Evolutionary conservation across 371 early-diverging fungal genomes (phyloP).

Genomic region (Actinomucor elegans): DNA sequence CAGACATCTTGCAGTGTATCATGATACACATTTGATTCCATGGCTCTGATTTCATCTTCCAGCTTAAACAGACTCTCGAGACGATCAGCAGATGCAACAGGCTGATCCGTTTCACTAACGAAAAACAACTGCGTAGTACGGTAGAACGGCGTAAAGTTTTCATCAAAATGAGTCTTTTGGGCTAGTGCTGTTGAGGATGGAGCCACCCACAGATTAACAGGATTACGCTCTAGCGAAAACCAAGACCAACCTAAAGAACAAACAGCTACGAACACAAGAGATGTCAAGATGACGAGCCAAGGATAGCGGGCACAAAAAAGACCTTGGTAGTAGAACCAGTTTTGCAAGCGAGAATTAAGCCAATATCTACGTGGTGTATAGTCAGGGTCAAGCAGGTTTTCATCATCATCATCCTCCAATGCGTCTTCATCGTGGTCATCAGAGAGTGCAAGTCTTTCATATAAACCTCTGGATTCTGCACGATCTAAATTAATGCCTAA

Average conservation of each 20-base stretch:
- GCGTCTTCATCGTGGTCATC: conserved; percentile 41
- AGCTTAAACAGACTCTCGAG: conserved; percentile 54
- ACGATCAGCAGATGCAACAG: conserved; percentile 51
- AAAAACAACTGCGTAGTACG: conserved; percentile 72
- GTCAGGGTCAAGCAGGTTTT: conserved; percentile 55
- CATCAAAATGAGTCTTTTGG: conserved; percentile 70
- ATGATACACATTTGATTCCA: conserved; percentile 37
- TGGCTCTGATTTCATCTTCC: conserved; percentile 49
- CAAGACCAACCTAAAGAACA: conserved; percentile 61
- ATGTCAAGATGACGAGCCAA: conserved; percentile 51
- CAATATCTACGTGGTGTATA: conserved; percentile 59
- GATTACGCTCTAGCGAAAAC: conserved; percentile 62
- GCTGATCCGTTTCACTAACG: conserved; percentile 42
- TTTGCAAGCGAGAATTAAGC: conserved; percentile 59
- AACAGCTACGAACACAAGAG: conserved; percentile 46
- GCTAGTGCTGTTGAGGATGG: conserved; percentile 62
- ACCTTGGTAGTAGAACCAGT: conserved; percentile 71
- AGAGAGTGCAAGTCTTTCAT: conserved; percentile 53
- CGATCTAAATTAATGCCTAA: conserved; percentile 21
- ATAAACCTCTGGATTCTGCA: conserved; percentile 39
- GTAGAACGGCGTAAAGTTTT: conserved; percentile 73
- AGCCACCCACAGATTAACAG: conserved; percentile 72
- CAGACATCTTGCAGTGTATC: conserved; percentile 64
- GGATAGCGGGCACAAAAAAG: conserved; percentile 64
- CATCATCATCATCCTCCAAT: conserved; percentile 38